Evolutionary conservation across 305 asterid species (phyloP), one percentile per base, ranked within the genome.

Genomic region (Coffea humblotiana): DNA sequence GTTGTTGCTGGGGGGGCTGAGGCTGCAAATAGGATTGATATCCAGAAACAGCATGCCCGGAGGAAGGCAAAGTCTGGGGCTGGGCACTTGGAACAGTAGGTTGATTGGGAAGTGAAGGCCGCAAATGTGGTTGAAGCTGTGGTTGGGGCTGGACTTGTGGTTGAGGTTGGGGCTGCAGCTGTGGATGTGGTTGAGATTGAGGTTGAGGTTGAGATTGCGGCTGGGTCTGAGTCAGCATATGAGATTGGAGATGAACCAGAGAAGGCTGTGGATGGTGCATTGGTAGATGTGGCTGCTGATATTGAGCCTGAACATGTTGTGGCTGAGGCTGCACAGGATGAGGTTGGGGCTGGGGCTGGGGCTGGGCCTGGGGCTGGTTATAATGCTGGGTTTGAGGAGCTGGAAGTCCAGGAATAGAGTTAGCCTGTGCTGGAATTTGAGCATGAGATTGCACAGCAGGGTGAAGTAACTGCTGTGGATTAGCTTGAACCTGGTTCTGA

Each of bases 11-110:
- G 72, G 84, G 86, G 37, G 86, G 83, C 82, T 88, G 93, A 79
- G 93, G 85, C 75, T 82, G 97, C 54, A 86, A 88, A 85, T 91
- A 92, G 61, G 99, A 88, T 72, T 91, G 92, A 84, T 89, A 90
- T 65, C 95, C 94, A 40, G 89, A 84, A 75, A 87, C 92, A 32
- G 92, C 83, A 84, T 89, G 86, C 77, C 80, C 87, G 52, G 90
- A 72, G 73, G 87, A 85, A 77, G 84, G 92, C 65, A 86, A 86
- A 78, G 80, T 81, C 78, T 82, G 97, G 10, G 87, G 86, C 83
- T 65, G 88, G 37, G 81, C 58, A 82, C 79, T 79, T 71, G 88
- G 87, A 82, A 82, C 85, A 16, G 86, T 61, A 75, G 93, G 84
- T 85, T 94, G 96, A 85, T 85, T 86, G 40, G 87, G 76, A 49